Evolutionary conservation across 2,329 filamentous ascomycete species (phyloP).

Genomic region (Coccinonectria pachysandricola): DNA sequence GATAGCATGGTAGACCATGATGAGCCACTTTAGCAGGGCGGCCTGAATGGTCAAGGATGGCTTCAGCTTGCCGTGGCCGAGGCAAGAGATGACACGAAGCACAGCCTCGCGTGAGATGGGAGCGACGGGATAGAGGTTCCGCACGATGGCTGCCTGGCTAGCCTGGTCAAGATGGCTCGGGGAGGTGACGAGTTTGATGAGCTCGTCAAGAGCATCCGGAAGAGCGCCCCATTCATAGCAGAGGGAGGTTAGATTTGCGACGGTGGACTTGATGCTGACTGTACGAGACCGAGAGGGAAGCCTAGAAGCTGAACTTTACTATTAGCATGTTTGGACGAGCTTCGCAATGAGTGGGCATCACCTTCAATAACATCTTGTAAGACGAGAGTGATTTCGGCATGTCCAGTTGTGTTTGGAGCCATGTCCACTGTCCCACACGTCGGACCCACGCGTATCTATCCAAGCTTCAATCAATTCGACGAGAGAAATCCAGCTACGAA

Average conservation of each 20-base stretch:
- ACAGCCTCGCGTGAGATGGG: conserved; percentile 50
- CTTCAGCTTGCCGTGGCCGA: conserved; percentile 71
- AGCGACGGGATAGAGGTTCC: conserved; percentile 64
- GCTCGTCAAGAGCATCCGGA: conserved; percentile 44
- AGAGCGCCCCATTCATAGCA: conserved; percentile 61
- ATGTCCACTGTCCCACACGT: too few species aligned
- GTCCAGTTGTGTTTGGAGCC: conserved; percentile 16
- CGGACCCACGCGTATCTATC: too few species aligned
- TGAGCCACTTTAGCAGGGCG: conserved; percentile 65
- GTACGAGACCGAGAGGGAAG: conserved; percentile 56
- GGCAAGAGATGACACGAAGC: conserved; percentile 56
- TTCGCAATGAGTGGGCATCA: conserved; percentile 8
- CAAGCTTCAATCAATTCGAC: too few species aligned
- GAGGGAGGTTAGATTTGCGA: conserved; percentile 52
- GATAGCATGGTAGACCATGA: conserved; percentile 63
- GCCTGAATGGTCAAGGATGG: conserved; percentile 62
- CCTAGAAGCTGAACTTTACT: conserved; percentile 50
- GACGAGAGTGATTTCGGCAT: conserved; percentile 25
- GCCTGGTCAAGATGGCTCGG: conserved; percentile 67
- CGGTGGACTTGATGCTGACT: conserved; percentile 49
- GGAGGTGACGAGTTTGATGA: conserved; percentile 57
- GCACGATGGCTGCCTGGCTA: conserved; percentile 57
- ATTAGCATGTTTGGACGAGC: too few species aligned
- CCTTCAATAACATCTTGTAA: conserved; percentile 27
- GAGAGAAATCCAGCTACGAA: too few species aligned